phyloP scores from a whole-genome alignment of 169 alveolate species.

The Eimeria praecox region DNA sequence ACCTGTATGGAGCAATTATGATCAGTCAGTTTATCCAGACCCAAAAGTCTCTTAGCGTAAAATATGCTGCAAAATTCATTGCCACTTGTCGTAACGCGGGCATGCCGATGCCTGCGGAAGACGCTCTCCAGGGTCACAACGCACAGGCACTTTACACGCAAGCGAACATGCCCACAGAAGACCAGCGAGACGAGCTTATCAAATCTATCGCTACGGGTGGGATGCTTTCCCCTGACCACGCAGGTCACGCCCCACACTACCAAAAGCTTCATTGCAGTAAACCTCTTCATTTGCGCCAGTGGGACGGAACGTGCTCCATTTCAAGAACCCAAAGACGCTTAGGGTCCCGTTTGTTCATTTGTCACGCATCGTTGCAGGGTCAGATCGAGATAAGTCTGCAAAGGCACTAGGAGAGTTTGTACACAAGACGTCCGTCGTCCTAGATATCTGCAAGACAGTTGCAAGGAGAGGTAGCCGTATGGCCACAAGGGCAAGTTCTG shows the following conservation, averaged over 20 bases:
- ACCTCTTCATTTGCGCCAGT: background rate
- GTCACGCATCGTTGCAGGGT: constrained; percentile 41
- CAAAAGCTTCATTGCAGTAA: background rate
- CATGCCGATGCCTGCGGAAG: constrained; percentile 76
- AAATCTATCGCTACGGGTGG: constrained; percentile 40
- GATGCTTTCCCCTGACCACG: background rate
- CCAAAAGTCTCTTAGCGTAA: constrained; percentile 34
- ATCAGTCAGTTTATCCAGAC: constrained; percentile 66
- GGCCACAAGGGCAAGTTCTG: constrained; percentile 42
- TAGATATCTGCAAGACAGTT: constrained; percentile 73
- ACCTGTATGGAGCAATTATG: constrained; percentile 79
- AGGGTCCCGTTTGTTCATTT: background rate
- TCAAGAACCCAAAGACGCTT: background rate
- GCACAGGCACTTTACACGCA: constrained; percentile 59
- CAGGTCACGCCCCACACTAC: background rate
- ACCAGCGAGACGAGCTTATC: constrained; percentile 47
- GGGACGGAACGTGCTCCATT: background rate
- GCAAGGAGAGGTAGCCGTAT: constrained; percentile 41
- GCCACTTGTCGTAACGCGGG: constrained; percentile 75
- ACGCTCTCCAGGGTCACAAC: constrained; percentile 61
- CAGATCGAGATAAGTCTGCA: constrained; percentile 63
- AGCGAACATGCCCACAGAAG: constrained; percentile 42
- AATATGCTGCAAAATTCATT: constrained; percentile 63
- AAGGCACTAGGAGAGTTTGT: constrained; percentile 71
- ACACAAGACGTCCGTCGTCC: constrained; percentile 47